Conservation (phyloP, 2,329 filamentous ascomycete genomes). For the Chaetomiaceae sp. region DNA sequence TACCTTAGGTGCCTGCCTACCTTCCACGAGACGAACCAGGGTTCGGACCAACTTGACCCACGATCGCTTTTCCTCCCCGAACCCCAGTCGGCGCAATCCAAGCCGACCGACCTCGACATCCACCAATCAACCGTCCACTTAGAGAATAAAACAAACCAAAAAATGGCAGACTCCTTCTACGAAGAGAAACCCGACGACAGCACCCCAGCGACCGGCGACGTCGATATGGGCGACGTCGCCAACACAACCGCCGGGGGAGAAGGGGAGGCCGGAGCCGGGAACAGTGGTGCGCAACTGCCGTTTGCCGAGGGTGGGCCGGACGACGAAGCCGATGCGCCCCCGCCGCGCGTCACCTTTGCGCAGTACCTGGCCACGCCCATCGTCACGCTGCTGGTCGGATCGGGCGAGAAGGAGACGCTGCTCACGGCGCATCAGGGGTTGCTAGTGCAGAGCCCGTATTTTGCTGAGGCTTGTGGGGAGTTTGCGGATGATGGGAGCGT, state of each 20-base stretch:
- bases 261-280: constrained; percentile 29
- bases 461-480: constrained; percentile 57
- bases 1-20: too few species aligned
- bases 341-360: constrained; percentile 43
- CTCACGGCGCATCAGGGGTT: constrained; percentile 78
- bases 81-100: too few species aligned
- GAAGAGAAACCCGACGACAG: constrained; percentile 29
- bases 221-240: constrained; percentile 28
- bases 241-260: constrained; percentile 32
- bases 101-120: too few species aligned
- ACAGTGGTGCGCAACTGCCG: constrained; percentile 34
- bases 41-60: too few species aligned
- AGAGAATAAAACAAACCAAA: background rate
- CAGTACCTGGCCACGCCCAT: constrained; percentile 65
- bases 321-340: constrained; percentile 26
- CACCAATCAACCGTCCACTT: too few species aligned
- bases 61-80: too few species aligned
- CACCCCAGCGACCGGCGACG: constrained; percentile 14
- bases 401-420: constrained; percentile 53
- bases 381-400: constrained; percentile 62
- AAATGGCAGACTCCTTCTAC: constrained; percentile 28
- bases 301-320: constrained; percentile 35
- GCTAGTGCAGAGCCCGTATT: constrained; percentile 68
- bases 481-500: constrained; percentile 60
- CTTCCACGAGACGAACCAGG: too few species aligned